Base-by-base conservation (phyloP, 116 monocot species). In the Trichopus zeylanicus region DNA sequence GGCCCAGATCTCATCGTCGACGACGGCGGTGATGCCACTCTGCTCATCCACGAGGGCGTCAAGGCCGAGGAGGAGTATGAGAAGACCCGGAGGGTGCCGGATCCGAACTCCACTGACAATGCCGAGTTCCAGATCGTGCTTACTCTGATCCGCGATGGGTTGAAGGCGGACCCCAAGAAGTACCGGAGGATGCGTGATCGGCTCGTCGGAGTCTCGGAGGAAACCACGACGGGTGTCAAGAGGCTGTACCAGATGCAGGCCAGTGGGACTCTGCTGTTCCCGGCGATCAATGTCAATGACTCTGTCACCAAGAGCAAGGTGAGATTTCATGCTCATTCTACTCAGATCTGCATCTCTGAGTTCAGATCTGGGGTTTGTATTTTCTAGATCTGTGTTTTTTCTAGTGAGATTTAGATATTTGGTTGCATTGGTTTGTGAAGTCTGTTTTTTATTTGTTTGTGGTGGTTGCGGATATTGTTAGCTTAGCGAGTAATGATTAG, bases 251-350 rank as follows among this genome's bases (percentile, higher is more conserved):
- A 92, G 75, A 92, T 92, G 92, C 80, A 92, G 71, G 73, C 71
- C 28, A 80, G 47, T 3, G 92, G 92, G 0, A 63, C 83, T 6
- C 70, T 92, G 21, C 75, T 92, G 29, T 92, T 92, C 73, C 87
- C 92, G 4, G 92, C 83, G 26, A 92, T 92, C 63, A 92, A 92
- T 53, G 92, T 92, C 63, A 92, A 92, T 32, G 92, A 92, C 57
- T 83, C 87, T 39, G 92, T 92, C 56, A 92, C 92, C 80, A 92
- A 92, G 80, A 92, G 92, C 92, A 92, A 92, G 92, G 92, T 84
- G 29, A 60, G 30, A 20, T 60, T 51, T 20, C 3, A 38, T 31
- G 24, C 0, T 11, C 3, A 16, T 20, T 28, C 11, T n/a, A n/a
- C n/a, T n/a, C n/a, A n/a, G n/a, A n/a, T n/a, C n/a, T n/a, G n/a